Base-by-base conservation (phyloP, 75 land plant species). In the Sequoia sempervirens region DNA sequence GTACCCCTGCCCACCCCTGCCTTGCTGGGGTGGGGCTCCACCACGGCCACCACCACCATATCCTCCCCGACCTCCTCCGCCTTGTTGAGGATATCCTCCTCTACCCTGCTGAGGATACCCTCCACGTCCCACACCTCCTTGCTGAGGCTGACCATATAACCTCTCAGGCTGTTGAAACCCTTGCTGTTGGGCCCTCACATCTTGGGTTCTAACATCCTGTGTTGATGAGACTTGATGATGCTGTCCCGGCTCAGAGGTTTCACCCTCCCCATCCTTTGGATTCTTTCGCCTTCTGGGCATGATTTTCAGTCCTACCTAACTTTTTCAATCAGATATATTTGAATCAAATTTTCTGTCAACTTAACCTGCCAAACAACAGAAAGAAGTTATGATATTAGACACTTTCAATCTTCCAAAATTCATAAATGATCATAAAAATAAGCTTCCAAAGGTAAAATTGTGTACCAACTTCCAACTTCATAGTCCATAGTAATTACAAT, bases 1-100 rank as follows among this genome's bases (percentile, higher is more conserved):
- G 23, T 26, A 43, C 4, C 81, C 81, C 4, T 28, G 50, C 11
- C 20, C 80, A n/a, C 81, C 53, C 34, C 53, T 80, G 78, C 36
- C 41, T 50, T 38, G 32, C 54, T 28, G 45, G 45, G 81, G 41
- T 5, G 23, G 23, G 41, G 7, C 18, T 38, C 80, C 66, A 50
- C 53, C 53, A 1, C 34, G 76, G 53, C 53, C 15, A 50, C 15
- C 53, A 50, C 53, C 53, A 50, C 53, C 15, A 50, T 50, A 50
- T 13, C 53, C 85, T 18, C 41, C 37, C 8, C 82, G 64, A 13
- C 80, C 84, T 2, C 89, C 90, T 53, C 89, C 83, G 0, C 86
- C 89, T 61, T 84, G 87, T 64, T 88, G 88, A 41, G 88, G 78
- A 52, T 38, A 36, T 64, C 84, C 17, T 73, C 89, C 43, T 45